Conservation (phyloP, 192 early-diverging fungal species). For the Oehlia diaphana region DNA sequence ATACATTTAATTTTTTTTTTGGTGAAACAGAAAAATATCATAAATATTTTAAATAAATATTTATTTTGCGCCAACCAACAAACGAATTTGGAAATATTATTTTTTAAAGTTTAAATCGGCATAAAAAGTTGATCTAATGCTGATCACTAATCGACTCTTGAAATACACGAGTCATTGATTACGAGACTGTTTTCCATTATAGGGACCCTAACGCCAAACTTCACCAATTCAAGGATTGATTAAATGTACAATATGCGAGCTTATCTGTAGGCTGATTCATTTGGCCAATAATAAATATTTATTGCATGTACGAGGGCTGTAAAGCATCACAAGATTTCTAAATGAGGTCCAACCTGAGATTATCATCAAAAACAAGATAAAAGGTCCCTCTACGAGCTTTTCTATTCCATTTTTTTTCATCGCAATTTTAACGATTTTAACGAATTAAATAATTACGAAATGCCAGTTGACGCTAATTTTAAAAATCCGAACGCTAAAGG, state of each 20-base stretch:
- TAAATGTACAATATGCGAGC: neutral
- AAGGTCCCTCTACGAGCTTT: neutral
- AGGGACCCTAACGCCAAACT: neutral
- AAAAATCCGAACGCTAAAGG: neutral
- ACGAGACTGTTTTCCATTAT: too few relatives aligned
- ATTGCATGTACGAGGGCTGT: neutral
- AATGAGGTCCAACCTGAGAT: neutral
- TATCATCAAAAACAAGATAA: neutral
- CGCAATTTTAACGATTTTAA: conserved; percentile 1
- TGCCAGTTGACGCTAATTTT: conserved; percentile 1
- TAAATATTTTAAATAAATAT: too few relatives aligned
- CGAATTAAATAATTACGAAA: neutral
- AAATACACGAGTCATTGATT: too few relatives aligned
- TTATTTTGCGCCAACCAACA: too few relatives aligned
- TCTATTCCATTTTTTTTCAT: neutral
- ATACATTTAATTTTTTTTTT: too few relatives aligned
- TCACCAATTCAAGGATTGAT: neutral
- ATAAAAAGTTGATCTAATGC: too few relatives aligned
- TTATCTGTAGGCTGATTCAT: neutral
- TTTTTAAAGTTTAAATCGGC: too few relatives aligned
- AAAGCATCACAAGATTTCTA: neutral
- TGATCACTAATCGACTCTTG: too few relatives aligned
- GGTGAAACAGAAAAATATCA: too few relatives aligned
- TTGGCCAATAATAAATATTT: neutral
- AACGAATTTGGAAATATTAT: too few relatives aligned